Percentiles rank a stretch among this genome's conserved stretches.
Conservation (phyloP, 768 basidiomycete genomes). For the Kwoniella dejecticola region DNA sequence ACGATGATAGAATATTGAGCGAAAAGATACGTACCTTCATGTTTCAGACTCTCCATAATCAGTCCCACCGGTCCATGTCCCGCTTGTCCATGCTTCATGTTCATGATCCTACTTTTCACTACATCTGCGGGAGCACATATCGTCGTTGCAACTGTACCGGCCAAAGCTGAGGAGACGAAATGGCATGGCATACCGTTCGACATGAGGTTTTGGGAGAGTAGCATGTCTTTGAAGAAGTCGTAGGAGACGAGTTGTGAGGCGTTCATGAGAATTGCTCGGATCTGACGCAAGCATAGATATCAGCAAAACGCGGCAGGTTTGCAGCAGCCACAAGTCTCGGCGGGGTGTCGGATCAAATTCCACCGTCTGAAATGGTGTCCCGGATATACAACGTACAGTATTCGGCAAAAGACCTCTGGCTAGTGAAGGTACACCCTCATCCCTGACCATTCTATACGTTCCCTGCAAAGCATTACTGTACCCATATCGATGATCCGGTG, state of each 20-base stretch:
- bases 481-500: conserved; percentile 34
- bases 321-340: no score
- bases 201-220: conserved; percentile 39
- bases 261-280: conserved; percentile 54
- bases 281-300: conserved; percentile 19
- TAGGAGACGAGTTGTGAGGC: conserved; percentile 53
- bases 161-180: conserved; percentile 46
- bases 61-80: conserved; percentile 31
- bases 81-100: conserved; percentile 30
- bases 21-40: conserved; percentile 34
- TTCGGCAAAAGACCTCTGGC: conserved; percentile 48
- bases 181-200: conserved; percentile 50
- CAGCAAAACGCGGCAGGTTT: no score
- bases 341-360: no score
- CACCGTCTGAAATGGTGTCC: no score
- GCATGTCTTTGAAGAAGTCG: conserved; percentile 50
- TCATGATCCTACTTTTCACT: conserved; percentile 52
- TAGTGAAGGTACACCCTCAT: conserved; percentile 45
- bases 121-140: conserved; percentile 55
- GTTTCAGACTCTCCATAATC: conserved; percentile 35
- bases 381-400: conserved; percentile 37
- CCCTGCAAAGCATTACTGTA: conserved; percentile 52
- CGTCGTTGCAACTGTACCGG: conserved; percentile 54
- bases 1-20: background rate
- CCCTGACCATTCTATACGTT: conserved; percentile 45